Evolutionary conservation across 768 basidiomycete genomes (phyloP).

Genomic region (Podaxis sp.): DNA sequence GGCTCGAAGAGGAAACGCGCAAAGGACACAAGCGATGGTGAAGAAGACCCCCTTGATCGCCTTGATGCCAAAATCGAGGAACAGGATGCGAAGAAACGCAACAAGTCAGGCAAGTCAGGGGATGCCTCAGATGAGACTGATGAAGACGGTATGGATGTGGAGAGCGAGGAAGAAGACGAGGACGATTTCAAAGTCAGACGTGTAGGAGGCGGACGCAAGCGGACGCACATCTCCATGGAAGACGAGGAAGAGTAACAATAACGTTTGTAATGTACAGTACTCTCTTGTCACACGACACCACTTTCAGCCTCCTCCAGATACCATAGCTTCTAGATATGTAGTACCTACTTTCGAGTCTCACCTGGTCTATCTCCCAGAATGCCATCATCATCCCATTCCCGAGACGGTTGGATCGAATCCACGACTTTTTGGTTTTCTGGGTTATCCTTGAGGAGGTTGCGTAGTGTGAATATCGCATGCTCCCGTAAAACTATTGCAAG

Average conservation of each 20-base stretch:
- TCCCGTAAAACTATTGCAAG: slow-evolving; percentile 73
- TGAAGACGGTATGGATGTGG: slow-evolving; percentile 63
- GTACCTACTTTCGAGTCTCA: slow-evolving; percentile 28
- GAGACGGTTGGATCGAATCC: slow-evolving; percentile 63
- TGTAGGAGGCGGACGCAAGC: slow-evolving; percentile 44
- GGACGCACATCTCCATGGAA: slow-evolving; percentile 58
- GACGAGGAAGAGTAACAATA: slow-evolving; percentile 64
- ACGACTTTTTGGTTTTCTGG: slow-evolving; percentile 79
- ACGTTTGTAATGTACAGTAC: slow-evolving; percentile 13
- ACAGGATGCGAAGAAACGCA: slow-evolving; percentile 48
- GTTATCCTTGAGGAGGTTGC: slow-evolving; percentile 76
- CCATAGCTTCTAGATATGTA: slow-evolving; percentile 11
- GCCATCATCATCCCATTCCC: slow-evolving; percentile 57
- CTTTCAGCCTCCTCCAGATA: neutral
- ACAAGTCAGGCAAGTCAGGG: slow-evolving; percentile 24
- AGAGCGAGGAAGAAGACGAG: slow-evolving; percentile 73
- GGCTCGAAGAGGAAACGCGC: slow-evolving; percentile 36
- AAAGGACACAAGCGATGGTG: slow-evolving; percentile 34
- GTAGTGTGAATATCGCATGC: slow-evolving; percentile 84
- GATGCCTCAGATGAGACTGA: slow-evolving; percentile 23
- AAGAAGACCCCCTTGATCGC: slow-evolving; percentile 66
- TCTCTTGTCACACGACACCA: neutral
- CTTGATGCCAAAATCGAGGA: slow-evolving; percentile 69
- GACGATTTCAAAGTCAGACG: slow-evolving; percentile 68
- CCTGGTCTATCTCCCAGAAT: slow-evolving; percentile 40